Evolutionary conservation across 805 yeast species (phyloP).

Genomic region (Lipomyces spencermartinsiae): DNA sequence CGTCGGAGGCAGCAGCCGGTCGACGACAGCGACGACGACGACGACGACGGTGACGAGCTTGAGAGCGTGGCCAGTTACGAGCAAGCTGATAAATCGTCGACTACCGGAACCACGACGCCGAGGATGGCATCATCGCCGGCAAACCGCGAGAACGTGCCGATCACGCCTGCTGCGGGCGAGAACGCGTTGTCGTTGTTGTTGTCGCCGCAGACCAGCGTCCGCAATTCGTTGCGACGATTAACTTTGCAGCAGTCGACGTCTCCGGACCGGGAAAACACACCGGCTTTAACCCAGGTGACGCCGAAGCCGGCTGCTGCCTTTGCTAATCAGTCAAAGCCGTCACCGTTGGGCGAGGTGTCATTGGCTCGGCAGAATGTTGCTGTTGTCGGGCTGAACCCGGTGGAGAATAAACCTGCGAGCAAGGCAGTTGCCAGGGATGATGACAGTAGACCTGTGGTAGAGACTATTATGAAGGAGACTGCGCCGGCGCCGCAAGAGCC

Average conservation of each 20-base stretch:
- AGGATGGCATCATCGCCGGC: neutral
- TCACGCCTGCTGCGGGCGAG: neutral
- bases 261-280: neutral
- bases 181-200: neutral
- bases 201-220: conserved; percentile 4
- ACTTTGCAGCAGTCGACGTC: conserved; percentile 9
- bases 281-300: neutral
- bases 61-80: neutral
- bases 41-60: neutral
- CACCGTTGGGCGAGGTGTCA: conserved; percentile 9
- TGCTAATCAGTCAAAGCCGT: neutral
- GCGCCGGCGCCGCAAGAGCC: conserved; percentile 16
- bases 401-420: neutral
- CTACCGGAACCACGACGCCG: neutral
- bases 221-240: conserved; percentile 7
- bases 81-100: neutral
- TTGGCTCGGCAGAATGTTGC: conserved; percentile 6
- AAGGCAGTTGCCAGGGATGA: neutral
- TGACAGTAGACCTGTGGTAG: neutral
- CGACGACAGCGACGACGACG: neutral
- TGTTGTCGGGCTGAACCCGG: conserved; percentile 7
- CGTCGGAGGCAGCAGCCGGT: neutral
- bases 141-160: conserved; percentile 1
- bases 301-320: neutral
- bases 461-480: neutral